These are phyloP conservation scores for Suillus bovinus DNA, from an alignment of 768 basidiomycete species.

Conservation along the genomic window DNA sequence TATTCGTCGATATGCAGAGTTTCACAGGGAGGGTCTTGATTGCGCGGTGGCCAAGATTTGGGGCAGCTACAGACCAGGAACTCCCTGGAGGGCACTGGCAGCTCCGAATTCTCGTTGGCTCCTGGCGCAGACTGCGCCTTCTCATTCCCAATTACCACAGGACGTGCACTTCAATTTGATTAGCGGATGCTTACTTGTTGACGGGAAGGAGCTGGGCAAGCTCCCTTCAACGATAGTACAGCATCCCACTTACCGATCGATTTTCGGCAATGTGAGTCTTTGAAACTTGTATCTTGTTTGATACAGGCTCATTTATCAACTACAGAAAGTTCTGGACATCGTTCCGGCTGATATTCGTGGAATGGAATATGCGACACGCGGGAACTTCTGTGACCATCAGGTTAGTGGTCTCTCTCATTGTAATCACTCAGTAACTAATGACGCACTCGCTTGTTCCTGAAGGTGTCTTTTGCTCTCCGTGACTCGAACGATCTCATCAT, in stretches of 20 bases:
- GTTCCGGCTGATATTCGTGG: conserved; percentile 25
- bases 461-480: conserved; percentile 28
- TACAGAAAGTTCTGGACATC: conserved; percentile 24
- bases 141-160: conserved; percentile 17
- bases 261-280: conserved; percentile 25
- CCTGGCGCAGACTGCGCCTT: conserved; percentile 16
- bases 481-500: conserved; percentile 21
- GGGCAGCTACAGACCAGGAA: conserved; percentile 25
- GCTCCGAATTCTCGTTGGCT: conserved; percentile 27
- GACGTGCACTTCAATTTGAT: conserved; percentile 25
- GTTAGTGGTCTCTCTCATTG: conserved; percentile 15
- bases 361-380: conserved; percentile 27
- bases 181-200: conserved; percentile 27
- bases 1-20: conserved; percentile 9
- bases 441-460: background rate
- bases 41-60: conserved; percentile 21
- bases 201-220: conserved; percentile 28
- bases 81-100: conserved; percentile 20
- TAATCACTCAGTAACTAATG: background rate
- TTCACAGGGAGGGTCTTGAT: conserved; percentile 18
- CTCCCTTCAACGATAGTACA: conserved; percentile 21
- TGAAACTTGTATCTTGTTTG: background rate
- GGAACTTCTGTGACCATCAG: conserved; percentile 17
- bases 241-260: conserved; percentile 20
- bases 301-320: conserved; percentile 5